phyloP scores from a whole-genome alignment of 352 stramenopile species.

The Phytophthora hibernalis region DNA sequence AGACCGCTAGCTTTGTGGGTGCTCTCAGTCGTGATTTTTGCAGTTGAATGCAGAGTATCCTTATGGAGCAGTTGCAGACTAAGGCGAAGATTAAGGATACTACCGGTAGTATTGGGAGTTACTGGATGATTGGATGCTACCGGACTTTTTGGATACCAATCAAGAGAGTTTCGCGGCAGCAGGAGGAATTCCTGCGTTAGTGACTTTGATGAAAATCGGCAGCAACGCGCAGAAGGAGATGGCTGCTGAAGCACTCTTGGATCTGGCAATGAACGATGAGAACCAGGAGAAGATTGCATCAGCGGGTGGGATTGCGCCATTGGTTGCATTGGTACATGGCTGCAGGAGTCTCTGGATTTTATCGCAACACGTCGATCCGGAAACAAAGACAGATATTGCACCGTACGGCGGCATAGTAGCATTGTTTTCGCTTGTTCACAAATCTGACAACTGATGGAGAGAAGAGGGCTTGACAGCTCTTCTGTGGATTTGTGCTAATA shows the following conservation, averaged over 20 bases:
- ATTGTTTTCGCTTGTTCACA: background rate
- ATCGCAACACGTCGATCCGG: background rate
- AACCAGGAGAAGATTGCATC: conserved; percentile 1
- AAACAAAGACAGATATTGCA: background rate
- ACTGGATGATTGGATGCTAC: too few relatives aligned
- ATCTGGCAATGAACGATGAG: background rate
- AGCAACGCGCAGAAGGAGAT: background rate
- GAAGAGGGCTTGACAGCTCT: background rate
- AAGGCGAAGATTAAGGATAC: too few relatives aligned
- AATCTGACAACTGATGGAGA: background rate
- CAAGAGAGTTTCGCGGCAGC: background rate
- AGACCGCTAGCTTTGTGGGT: too few relatives aligned
- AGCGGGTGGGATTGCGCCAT: conserved; percentile 3
- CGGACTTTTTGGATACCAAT: too few relatives aligned
- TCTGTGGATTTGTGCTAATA: background rate
- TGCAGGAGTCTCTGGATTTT: background rate
- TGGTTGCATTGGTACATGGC: background rate
- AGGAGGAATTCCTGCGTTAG: conserved; percentile 10
- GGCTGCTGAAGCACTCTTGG: background rate
- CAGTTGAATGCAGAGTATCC: too few relatives aligned
- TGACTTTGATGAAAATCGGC: background rate
- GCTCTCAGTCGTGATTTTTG: too few relatives aligned
- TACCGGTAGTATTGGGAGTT: too few relatives aligned
- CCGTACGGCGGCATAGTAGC: conserved; percentile 1
- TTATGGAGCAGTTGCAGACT: too few relatives aligned